Base-by-base conservation (phyloP, 352 stramenopile species). In the Phytopythium chamaehyphon region DNA sequence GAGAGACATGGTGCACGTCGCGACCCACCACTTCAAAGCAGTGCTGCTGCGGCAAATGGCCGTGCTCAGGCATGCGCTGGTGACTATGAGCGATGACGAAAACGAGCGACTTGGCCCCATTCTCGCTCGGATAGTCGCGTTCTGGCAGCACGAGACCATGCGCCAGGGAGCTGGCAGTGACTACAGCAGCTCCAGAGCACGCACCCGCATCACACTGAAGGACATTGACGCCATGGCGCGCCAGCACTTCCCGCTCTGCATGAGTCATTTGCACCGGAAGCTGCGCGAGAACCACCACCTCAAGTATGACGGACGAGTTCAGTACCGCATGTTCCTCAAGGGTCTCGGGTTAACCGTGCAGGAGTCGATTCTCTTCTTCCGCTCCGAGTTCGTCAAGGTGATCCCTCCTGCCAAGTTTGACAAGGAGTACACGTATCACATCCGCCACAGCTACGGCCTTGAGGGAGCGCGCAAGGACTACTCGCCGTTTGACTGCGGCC, bases 251-350 rank as follows among this genome's bases (percentile, higher is more conserved):
- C 86, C 86, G 21, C 68, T 93, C 21, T 95, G 86, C 47, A 94
- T 94, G 86, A 65, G 70, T 44, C 63, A 82, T 7, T 44, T 95
- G 26, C 81, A 93, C 54, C 63, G 64, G 44, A 89, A 89, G 39
- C 43, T 96, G 9, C 73, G 78, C 16, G 59, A 77, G 52, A 75
- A 87, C 39, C 76, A 92, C 53, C 84, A 96, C 58, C 71, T 96
- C 38, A 95, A 93, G 54, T 95, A 90, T 48, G 80, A 92, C 47
- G 86, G 83, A 2, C 80, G 86, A 2, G 63, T 93, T 40, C 86
- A 96, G 59, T 90, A 90, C 40, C 70, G 79, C 19, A 61, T 92
- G 47, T 96, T 96, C 40, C 77, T 96, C 42, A 93, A 95, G 56
- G 84, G 86, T 16, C 62, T 87, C 5, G 80, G 86, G 0, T 80